A percentile compares a stretch with the other conserved stretches of the same genome.
Conservation (phyloP, 208 protist species). For the Vickermania ingenoplastis region DNA sequence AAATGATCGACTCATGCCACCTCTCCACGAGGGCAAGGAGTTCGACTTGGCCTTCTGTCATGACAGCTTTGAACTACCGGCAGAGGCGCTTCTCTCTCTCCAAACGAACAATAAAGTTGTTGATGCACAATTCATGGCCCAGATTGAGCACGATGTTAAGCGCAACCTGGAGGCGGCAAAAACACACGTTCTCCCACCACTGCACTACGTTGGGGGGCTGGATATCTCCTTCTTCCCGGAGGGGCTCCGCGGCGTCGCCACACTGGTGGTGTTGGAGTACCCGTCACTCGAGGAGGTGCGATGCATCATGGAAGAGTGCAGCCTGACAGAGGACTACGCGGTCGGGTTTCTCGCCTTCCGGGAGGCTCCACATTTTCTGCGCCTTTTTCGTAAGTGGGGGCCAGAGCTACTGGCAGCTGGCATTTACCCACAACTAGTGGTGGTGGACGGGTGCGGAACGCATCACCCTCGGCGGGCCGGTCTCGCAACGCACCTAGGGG, state of each 20-base stretch:
- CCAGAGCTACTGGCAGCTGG: slow-evolving; percentile 14
- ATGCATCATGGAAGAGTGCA: slow-evolving; percentile 47
- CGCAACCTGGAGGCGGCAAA: not conserved
- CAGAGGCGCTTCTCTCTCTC: not conserved
- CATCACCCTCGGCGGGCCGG: slow-evolving; percentile 90
- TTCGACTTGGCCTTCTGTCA: slow-evolving; percentile 3
- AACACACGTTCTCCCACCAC: not conserved
- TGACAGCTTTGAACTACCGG: not conserved
- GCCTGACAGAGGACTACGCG: slow-evolving; percentile 82
- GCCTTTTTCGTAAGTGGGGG: slow-evolving; percentile 23
- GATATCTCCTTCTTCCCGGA: slow-evolving; percentile 74
- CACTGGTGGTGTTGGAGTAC: slow-evolving; percentile 55
- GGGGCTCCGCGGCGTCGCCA: slow-evolving; percentile 48
- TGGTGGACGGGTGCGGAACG: slow-evolving; percentile 95
- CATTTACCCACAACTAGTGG: slow-evolving; percentile 71
- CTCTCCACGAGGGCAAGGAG: slow-evolving; percentile 19
- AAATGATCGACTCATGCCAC: not conserved
- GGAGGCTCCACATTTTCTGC: slow-evolving; percentile 61
- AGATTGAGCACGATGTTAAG: not conserved
- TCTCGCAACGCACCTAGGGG: slow-evolving; percentile 91
- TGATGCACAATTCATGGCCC: not conserved
- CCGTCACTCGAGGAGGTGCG: slow-evolving; percentile 29
- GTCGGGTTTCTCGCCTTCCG: slow-evolving; percentile 94
- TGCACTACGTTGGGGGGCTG: slow-evolving; percentile 47
- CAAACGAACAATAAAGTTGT: not conserved